Base-by-base conservation (phyloP, 2,329 filamentous ascomycete species). In the Cladosporium sp. region DNA sequence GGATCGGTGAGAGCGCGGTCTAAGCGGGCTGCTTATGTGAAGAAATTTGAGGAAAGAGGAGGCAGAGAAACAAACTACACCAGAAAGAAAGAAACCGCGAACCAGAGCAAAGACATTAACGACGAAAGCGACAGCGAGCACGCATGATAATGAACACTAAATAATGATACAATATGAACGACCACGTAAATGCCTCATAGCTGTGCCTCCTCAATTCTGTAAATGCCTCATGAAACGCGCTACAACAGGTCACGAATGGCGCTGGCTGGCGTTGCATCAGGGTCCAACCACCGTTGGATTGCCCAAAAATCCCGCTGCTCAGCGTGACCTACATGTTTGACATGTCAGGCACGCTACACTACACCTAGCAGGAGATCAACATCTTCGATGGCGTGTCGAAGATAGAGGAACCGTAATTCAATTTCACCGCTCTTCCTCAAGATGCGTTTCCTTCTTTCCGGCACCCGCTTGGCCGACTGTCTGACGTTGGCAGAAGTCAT, bases 1-100 rank as follows among this genome's bases (percentile, higher is more conserved):
- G 69, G 68, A 56, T 66, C 19, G 68, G 68, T 22, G 62, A 68
- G 34, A 69, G 64, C 58, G 67, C 66, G 4, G n/a, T 17, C 3
- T 68, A 40, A 54, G 44, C 19, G 8, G 36, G 37, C 13, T 7
- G 19, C 12, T 7, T 32, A 10, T 35, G 20, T 13, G 36, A 17
- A 25, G 37, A n/a, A 25, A 24, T 44, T 20, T 9, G 20, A 3
- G n/a, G 40, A 45, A 25, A 5, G 22, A 32, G 19, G 15, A 32
- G 36, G 48, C 6, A 12, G 7, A 36, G n/a, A 50, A 12, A 12
- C 34, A 39, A 51, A 51, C 28, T 20, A 48, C 45, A 32, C 25
- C 28, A 48, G 45, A 35, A 20, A 48, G 45, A 19, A 25, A 48
- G 17, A 48, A n/a, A 28, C 3, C 45, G 42, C 15, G 42, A 47